Percentiles rank a stretch among this genome's conserved stretches.
These are phyloP conservation scores for Penicillium oxalicum DNA, from an alignment of 2,329 filamentous ascomycete genomes.

Conservation along the genomic window DNA sequence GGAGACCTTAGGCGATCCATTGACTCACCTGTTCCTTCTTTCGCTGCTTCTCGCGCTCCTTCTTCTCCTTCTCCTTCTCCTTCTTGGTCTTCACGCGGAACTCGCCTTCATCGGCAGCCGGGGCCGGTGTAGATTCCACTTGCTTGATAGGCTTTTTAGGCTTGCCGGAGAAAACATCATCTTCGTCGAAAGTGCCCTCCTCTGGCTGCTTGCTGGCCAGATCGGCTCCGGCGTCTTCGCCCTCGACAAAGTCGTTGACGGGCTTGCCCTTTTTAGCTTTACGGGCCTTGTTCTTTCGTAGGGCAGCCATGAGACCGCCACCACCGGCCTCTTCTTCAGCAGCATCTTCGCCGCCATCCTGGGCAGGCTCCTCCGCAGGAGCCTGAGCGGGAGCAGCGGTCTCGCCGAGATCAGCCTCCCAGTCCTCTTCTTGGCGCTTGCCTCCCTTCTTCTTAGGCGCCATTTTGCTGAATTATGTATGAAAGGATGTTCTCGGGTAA, in stretches of 20 bases:
- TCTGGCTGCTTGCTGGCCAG: constrained; percentile 64
- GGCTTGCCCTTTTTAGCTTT: constrained; percentile 84
- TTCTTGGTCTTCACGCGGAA: constrained; percentile 87
- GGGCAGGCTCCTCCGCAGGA: constrained; percentile 42
- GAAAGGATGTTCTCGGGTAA: constrained; percentile 2
- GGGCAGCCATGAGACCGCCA: constrained; percentile 69
- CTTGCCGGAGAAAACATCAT: constrained; percentile 77
- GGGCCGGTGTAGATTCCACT: constrained; percentile 45
- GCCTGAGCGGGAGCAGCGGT: constrained; percentile 46
- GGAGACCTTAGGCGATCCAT: background rate
- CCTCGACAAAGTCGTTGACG: constrained; percentile 66
- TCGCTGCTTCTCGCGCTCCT: constrained; percentile 94
- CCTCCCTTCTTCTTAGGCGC: constrained; percentile 92
- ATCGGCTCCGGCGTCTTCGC: constrained; percentile 49
- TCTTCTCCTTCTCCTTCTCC: constrained; percentile 96
- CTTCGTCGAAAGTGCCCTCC: constrained; percentile 76
- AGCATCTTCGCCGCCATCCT: constrained; percentile 44
- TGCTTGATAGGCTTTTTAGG: constrained; percentile 53
- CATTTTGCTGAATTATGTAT: constrained; percentile 50
- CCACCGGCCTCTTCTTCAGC: constrained; percentile 52
- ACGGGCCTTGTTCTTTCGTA: constrained; percentile 77
- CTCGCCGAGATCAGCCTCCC: constrained; percentile 90
- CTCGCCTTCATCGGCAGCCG: constrained; percentile 45
- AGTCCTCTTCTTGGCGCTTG: constrained; percentile 81
- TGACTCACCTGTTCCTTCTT: constrained; percentile 87